Evolutionary conservation across 345 rosid species (phyloP).

Genomic region (Nephelium lappaceum): DNA sequence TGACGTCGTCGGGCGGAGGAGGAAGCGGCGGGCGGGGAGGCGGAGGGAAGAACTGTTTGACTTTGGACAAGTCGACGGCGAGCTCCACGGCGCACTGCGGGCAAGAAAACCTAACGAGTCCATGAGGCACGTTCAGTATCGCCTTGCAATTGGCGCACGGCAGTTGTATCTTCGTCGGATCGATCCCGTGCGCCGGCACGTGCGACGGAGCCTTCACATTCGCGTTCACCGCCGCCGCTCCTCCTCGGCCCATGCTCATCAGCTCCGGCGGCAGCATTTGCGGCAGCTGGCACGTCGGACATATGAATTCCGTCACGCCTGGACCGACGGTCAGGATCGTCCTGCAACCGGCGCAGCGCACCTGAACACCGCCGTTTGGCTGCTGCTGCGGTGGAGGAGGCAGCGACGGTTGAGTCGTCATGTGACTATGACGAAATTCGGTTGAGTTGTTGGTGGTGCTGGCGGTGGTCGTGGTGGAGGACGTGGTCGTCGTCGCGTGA

Average conservation of each 20-base stretch:
- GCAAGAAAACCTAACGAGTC: conserved; percentile 78
- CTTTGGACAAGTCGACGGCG: conserved; percentile 74
- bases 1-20: conserved; percentile 69
- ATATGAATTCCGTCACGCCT: conserved; percentile 77
- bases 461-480: background rate
- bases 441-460: background rate
- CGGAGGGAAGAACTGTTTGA: conserved; percentile 54
- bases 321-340: conserved; percentile 69
- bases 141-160: conserved; percentile 97
- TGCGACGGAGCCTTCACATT: conserved; percentile 27
- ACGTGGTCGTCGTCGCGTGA: background rate
- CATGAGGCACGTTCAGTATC: conserved; percentile 90
- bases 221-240: background rate
- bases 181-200: conserved; percentile 91
- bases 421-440: conserved; percentile 15
- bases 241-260: conserved; percentile 32
- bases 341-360: conserved; percentile 94
- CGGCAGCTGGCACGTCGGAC: conserved; percentile 85
- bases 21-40: conserved; percentile 44
- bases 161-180: conserved; percentile 95
- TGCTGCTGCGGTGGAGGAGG: conserved; percentile 57
- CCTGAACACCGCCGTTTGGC: conserved; percentile 70
- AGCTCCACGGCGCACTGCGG: conserved; percentile 92
- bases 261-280: conserved; percentile 99
- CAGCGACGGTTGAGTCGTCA: conserved; percentile 83